phyloP scores from a whole-genome alignment of 1,139 yeast species.

The Eremothecium gossypii region DNA sequence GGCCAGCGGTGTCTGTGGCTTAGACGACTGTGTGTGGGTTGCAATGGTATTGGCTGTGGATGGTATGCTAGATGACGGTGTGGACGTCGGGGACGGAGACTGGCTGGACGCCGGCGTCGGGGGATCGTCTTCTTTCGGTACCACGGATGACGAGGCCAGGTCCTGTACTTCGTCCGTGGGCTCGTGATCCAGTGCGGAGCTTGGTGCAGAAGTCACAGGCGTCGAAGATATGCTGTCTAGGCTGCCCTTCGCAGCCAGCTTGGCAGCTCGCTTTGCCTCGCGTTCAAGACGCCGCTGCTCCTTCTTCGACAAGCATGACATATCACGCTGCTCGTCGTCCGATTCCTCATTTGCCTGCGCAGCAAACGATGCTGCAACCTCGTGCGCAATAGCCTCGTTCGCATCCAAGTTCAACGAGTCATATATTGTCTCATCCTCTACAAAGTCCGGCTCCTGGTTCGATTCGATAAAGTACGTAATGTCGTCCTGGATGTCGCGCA shows the following conservation, averaged over 20 bases:
- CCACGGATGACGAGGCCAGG: background rate
- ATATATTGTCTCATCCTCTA: constrained; percentile 69
- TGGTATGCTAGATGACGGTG: constrained; percentile 10
- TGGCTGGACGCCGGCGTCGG: constrained; percentile 9
- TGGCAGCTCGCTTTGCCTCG: constrained; percentile 29
- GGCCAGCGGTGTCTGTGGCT: constrained; percentile 10
- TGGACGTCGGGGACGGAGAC: constrained; percentile 16
- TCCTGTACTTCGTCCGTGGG: background rate
- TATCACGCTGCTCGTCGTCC: constrained; percentile 16
- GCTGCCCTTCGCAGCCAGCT: constrained; percentile 25
- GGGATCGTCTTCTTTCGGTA: constrained; percentile 1
- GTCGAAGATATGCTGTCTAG: constrained; percentile 14
- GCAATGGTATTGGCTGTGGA: constrained; percentile 9
- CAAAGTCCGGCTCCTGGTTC: constrained; percentile 63
- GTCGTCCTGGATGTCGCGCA: constrained; percentile 59
- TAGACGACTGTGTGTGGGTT: constrained; percentile 6
- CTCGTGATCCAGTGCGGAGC: background rate
- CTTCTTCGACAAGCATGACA: constrained; percentile 26
- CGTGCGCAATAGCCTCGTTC: constrained; percentile 41
- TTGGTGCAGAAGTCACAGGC: constrained; percentile 6
- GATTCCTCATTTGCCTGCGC: constrained; percentile 26
- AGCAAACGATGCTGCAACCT: constrained; percentile 36
- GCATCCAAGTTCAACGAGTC: constrained; percentile 56
- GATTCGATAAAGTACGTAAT: constrained; percentile 62
- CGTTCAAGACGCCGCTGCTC: constrained; percentile 29